A percentile compares a stretch with the other conserved stretches of the same genome.
Conservation (phyloP, 2,329 filamentous ascomycete genomes). For the Fusarium sacchari region DNA sequence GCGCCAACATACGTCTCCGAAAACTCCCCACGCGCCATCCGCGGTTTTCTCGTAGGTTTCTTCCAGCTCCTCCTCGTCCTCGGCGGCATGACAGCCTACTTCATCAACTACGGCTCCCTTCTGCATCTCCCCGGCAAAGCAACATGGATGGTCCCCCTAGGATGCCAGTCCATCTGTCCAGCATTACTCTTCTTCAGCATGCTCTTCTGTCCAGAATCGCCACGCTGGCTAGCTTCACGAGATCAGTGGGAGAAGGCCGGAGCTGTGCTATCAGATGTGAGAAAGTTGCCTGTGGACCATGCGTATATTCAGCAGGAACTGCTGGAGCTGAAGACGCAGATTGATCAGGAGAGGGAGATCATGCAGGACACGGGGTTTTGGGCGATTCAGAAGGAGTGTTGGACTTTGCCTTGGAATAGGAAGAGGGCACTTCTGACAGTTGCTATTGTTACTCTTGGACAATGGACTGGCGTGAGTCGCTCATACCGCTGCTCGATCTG, state of each 20-base stretch:
- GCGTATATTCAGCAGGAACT: conserved; percentile 39
- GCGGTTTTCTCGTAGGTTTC: conserved; percentile 67
- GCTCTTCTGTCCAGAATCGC: conserved; percentile 66
- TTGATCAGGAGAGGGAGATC: conserved; percentile 33
- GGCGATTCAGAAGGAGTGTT: conserved; percentile 37
- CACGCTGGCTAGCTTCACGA: conserved; percentile 65
- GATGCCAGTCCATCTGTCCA: conserved; percentile 65
- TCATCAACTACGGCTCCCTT: conserved; percentile 63
- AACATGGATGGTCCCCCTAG: conserved; percentile 58
- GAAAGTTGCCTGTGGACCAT: conserved; percentile 28
- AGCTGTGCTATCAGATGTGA: conserved; percentile 28
- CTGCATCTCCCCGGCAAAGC: conserved; percentile 47
- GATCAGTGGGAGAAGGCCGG: conserved; percentile 63
- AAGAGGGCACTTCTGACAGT: conserved; percentile 40
- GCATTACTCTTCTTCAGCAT: conserved; percentile 63
- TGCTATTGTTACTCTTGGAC: conserved; percentile 38
- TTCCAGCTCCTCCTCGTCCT: conserved; percentile 68
- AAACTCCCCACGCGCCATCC: conserved; percentile 67
- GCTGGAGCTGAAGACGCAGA: conserved; percentile 24
- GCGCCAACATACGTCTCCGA: conserved; percentile 70
- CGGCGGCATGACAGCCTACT: conserved; percentile 62
- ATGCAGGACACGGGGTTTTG: conserved; percentile 37
- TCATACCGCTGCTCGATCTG: fast-evolving
- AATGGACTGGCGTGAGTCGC: conserved; percentile 42
- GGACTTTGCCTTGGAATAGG: conserved; percentile 32